These are phyloP conservation scores for Boletus tomentosulus DNA, from an alignment of 768 basidiomycete genomes.

Conservation along the genomic window DNA sequence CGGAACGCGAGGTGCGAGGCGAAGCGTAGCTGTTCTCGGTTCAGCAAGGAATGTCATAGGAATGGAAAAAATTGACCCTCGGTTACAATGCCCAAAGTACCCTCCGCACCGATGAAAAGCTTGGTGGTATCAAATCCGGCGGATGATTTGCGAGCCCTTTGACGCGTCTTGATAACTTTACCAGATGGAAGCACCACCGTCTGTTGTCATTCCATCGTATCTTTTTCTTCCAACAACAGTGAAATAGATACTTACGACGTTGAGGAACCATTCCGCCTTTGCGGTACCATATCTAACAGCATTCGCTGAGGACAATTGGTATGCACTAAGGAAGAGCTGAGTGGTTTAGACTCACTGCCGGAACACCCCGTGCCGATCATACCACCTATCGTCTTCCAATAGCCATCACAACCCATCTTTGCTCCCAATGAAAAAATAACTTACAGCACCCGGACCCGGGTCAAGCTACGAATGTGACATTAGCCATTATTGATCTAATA, in stretches of 20 bases:
- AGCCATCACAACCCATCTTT: constrained; percentile 7
- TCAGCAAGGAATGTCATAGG: not conserved
- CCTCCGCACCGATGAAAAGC: constrained; percentile 86
- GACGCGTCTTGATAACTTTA: constrained; percentile 82
- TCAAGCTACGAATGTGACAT: constrained; percentile 46
- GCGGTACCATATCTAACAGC: constrained; percentile 87
- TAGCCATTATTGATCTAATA: not conserved
- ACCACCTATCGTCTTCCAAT: constrained; percentile 69
- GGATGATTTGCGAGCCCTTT: constrained; percentile 75
- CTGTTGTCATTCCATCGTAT: constrained; percentile 31
- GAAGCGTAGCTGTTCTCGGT: constrained; percentile 59
- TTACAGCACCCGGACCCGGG: constrained; percentile 66
- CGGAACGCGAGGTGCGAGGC: constrained; percentile 75
- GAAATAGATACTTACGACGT: constrained; percentile 47
- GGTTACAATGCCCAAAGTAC: constrained; percentile 86
- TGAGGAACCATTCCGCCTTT: constrained; percentile 84
- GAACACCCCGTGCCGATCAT: constrained; percentile 88
- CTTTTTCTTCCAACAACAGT: not conserved
- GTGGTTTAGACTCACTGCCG: constrained; percentile 53
- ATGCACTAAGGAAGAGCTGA: not conserved
- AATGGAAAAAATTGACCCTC: constrained; percentile 46
- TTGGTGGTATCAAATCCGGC: constrained; percentile 88
- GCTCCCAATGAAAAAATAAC: constrained; percentile 17
- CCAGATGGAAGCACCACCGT: constrained; percentile 84
- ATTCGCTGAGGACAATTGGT: constrained; percentile 45